Evolutionary conservation across 345 rosid species (phyloP).

Genomic region (Microcos paniculata): DNA sequence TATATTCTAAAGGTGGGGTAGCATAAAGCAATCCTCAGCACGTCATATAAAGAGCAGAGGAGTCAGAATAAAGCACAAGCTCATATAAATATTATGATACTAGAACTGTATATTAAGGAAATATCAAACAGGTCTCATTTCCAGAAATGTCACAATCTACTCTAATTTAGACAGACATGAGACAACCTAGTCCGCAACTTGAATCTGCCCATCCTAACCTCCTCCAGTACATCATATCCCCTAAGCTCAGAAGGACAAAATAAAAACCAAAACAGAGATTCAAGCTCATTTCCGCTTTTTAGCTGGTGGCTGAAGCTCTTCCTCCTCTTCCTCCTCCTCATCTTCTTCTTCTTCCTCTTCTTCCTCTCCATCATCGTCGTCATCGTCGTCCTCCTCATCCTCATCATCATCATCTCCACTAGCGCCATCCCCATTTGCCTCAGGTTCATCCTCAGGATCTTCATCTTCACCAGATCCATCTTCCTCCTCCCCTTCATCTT

Average conservation of each 20-base stretch:
- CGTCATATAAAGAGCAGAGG: not conserved
- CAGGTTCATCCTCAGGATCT: conserved; percentile 50
- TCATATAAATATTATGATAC: not conserved
- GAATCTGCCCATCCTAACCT: conserved; percentile 13
- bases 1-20: not conserved
- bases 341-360: conserved; percentile 36
- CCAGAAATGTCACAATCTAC: conserved; percentile 13
- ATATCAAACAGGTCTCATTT: conserved; percentile 16
- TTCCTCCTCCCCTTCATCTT: conserved; percentile 43
- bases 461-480: conserved; percentile 35
- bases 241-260: conserved; percentile 3
- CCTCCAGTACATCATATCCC: conserved; percentile 8
- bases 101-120: conserved; percentile 9
- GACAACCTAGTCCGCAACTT: conserved; percentile 1
- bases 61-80: not conserved
- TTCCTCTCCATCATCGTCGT: conserved; percentile 16
- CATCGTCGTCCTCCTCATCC: conserved; percentile 30
- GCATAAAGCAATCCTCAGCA: not conserved
- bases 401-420: conserved; percentile 49
- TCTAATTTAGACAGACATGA: conserved; percentile 19
- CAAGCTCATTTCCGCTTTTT: conserved; percentile 54
- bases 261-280: not conserved
- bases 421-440: conserved; percentile 39
- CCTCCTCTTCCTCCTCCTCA: conserved; percentile 44
- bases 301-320: conserved; percentile 52